Evolutionary conservation across 768 basidiomycete species (phyloP).

Genomic region (Scleroderma bovista): DNA sequence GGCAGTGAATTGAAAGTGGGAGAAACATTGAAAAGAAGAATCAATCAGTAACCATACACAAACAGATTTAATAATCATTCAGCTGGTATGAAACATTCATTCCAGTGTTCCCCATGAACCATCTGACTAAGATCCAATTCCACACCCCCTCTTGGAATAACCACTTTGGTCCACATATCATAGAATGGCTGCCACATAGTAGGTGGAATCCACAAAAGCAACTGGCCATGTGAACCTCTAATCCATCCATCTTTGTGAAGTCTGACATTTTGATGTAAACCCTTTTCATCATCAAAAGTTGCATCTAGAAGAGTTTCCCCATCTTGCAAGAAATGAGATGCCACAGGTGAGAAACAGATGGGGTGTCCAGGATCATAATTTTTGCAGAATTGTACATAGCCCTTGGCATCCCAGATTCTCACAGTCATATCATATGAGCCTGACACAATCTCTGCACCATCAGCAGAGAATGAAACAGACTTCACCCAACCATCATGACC

Average conservation of each 20-base stretch:
- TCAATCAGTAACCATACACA: no score
- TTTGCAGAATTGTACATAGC: background rate
- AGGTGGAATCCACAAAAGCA: constrained; percentile 2
- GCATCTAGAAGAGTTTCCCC: background rate
- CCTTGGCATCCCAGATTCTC: background rate
- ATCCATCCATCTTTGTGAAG: constrained; percentile 8
- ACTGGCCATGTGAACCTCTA: background rate
- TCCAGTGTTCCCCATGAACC: background rate
- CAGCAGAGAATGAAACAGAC: no score
- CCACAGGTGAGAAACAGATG: background rate
- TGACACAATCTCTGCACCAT: background rate
- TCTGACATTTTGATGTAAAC: background rate
- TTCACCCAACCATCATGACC: no score
- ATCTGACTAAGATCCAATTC: constrained; percentile 1
- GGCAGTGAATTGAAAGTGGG: no score
- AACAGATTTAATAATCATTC: background rate
- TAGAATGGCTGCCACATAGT: background rate
- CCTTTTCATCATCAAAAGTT: no score
- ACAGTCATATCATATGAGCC: background rate
- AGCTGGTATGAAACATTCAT: background rate
- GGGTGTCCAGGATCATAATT: background rate
- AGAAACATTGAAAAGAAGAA: no score
- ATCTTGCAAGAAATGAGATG: background rate
- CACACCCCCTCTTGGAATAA: background rate
- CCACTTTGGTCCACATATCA: background rate